Percentiles rank a stretch among this genome's conserved stretches.
Evolutionary conservation across 768 basidiomycete species (phyloP).

Genomic region (Pleurotus salmoneostramineus): DNA sequence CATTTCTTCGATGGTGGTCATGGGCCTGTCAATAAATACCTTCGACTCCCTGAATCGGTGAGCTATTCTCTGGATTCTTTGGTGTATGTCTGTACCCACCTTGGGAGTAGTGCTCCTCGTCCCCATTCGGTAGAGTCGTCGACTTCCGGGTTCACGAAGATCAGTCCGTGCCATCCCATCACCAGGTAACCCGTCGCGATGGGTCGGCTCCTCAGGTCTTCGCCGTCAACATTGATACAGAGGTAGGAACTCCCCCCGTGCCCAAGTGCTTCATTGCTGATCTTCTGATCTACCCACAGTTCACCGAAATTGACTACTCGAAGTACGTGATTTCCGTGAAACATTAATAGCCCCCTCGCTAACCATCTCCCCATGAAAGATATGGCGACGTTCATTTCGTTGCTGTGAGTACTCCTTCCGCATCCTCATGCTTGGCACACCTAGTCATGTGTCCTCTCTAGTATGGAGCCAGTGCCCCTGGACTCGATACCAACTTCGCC

Average conservation of each 20-base stretch:
- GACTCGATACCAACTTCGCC: not conserved
- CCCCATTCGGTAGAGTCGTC: conserved; percentile 38
- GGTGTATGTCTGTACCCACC: not conserved
- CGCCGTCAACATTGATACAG: conserved; percentile 26
- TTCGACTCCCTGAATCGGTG: conserved; percentile 49
- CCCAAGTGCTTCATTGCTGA: too few species aligned
- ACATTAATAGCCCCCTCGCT: not conserved
- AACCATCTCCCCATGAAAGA: not conserved
- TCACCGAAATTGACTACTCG: not conserved
- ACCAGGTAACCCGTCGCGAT: conserved; percentile 20
- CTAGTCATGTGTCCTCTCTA: not conserved
- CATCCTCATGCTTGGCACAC: not conserved
- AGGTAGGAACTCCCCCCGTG: conserved; percentile 6
- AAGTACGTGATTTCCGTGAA: not conserved
- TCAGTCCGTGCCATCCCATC: conserved; percentile 32
- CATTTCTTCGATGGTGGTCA: conserved; percentile 30
- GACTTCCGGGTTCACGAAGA: conserved; percentile 35
- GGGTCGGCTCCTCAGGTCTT: conserved; percentile 22
- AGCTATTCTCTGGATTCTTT: conserved; percentile 11
- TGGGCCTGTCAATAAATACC: conserved; percentile 44
- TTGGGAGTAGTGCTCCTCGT: conserved; percentile 30
- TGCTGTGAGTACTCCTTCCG: not conserved
- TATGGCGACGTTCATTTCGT: not conserved
- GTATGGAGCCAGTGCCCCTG: not conserved
- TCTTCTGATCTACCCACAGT: not conserved